Evolutionary conservation across 495 filamentous ascomycete genomes (phyloP).

Genomic region (Penicillium cosmopolitanum): DNA sequence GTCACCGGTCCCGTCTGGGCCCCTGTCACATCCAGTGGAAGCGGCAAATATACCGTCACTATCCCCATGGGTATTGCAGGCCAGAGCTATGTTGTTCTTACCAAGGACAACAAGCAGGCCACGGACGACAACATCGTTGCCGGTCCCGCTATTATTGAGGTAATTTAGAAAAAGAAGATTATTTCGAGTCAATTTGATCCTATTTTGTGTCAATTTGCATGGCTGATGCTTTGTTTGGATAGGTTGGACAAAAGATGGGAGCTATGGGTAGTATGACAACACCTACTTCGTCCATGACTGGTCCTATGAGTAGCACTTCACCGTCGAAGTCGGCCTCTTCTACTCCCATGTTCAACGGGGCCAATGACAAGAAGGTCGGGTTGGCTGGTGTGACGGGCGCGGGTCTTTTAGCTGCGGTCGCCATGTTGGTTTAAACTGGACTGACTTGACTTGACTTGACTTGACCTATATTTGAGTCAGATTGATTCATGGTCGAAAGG

Average conservation of each 20-base stretch:
- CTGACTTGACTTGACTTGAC: neutral
- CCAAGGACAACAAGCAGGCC: slow-evolving; percentile 24
- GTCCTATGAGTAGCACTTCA: slow-evolving; percentile 11
- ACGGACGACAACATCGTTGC: slow-evolving; percentile 37
- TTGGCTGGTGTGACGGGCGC: slow-evolving; percentile 9
- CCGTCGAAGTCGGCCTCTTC: slow-evolving; percentile 10
- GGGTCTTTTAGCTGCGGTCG: slow-evolving; percentile 4
- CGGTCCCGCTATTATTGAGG: slow-evolving; percentile 42
- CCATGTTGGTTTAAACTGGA: slow-evolving; percentile 9
- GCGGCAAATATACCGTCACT: slow-evolving; percentile 37
- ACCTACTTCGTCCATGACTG: slow-evolving; percentile 11
- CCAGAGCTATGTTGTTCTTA: slow-evolving; percentile 44
- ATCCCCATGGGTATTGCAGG: slow-evolving; percentile 38
- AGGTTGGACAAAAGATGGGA: slow-evolving; percentile 13
- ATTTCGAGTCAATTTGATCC: neutral
- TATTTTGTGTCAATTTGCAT: slow-evolving; percentile 2
- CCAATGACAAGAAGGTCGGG: slow-evolving; percentile 7
- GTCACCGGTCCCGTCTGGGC: slow-evolving; percentile 43
- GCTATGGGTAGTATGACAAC: slow-evolving; percentile 8
- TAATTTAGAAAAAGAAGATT: slow-evolving; percentile 17
- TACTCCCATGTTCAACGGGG: slow-evolving; percentile 10
- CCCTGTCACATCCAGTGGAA: slow-evolving; percentile 22
- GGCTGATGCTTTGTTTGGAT: slow-evolving; percentile 14
- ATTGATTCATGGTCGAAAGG: too few species aligned
- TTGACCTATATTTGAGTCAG: too few species aligned